Evolutionary conservation across 306 rosid genomes (phyloP).

Genomic region (Trichosanthes truncata): DNA sequence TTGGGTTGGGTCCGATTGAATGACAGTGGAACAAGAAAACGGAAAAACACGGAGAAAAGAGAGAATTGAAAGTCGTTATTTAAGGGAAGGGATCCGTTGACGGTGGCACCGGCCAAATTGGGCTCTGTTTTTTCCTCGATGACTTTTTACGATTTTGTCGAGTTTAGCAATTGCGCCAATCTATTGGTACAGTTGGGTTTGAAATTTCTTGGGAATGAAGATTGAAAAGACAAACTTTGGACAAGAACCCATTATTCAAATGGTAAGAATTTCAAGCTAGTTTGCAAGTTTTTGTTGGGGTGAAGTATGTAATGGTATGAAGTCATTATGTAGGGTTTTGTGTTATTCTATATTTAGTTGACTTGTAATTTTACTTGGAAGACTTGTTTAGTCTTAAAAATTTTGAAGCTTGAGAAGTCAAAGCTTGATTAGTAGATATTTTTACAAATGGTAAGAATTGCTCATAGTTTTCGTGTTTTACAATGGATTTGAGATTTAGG

Average conservation of each 20-base stretch:
- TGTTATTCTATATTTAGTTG: not conserved
- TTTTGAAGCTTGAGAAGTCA: too few relatives aligned
- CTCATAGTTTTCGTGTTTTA: too few relatives aligned
- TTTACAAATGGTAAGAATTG: too few relatives aligned
- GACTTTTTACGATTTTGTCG: not conserved
- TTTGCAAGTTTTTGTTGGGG: not conserved
- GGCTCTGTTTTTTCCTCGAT: conserved; percentile 7
- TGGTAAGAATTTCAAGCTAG: not conserved
- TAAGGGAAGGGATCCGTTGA: conserved; percentile 46
- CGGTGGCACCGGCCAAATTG: conserved; percentile 45
- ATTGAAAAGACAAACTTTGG: not conserved
- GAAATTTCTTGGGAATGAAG: not conserved
- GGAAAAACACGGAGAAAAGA: conserved; percentile 9
- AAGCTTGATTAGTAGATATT: too few relatives aligned
- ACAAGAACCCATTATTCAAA: not conserved
- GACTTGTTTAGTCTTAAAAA: too few relatives aligned
- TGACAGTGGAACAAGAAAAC: conserved; percentile 24
- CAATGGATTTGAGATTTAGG: too few relatives aligned
- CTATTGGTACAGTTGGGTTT: not conserved
- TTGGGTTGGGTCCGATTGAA: conserved; percentile 26
- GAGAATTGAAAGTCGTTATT: conserved; percentile 35
- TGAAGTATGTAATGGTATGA: not conserved
- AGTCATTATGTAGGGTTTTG: not conserved
- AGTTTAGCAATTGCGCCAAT: not conserved
- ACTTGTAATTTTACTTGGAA: too few relatives aligned